Evolutionary conservation across 164 flowering plant species (phyloP), one percentile per base, ranked within the genome.

Genomic region (Dillenia turbinata): DNA sequence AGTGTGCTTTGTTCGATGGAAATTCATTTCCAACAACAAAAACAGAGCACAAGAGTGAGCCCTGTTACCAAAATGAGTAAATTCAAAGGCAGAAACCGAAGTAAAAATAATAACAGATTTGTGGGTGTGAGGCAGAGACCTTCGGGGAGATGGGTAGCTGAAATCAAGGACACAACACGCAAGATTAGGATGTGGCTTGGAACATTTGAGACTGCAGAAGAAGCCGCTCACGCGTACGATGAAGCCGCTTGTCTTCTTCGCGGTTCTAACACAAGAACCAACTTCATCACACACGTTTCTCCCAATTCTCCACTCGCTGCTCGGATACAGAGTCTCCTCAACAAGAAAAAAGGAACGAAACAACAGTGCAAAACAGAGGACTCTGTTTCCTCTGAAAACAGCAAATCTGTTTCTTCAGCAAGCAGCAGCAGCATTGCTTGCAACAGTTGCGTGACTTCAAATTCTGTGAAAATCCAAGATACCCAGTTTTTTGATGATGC

Each of bases 171-270:
- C 81, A 87, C 96, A 40, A 89, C 88, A 40, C 86, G 87, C 54
- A 89, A 87, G 83, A 89, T 89, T 26, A 77, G 96, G 75, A 84
- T 89, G 90, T 89, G 96, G 96, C 83, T 89, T 2, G 96, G 96
- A 43, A 89, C 96, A 9, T 89, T 79, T 48, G 90, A 89, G 74
- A 89, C 90, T 0, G 91, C 95, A 0, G 95, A 84, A 69, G 95
- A 83, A 65, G 96, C 96, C 43, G 96, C 92, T 8, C 68, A 83
- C 48, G 96, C 96, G 12, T 89, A 89, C 54, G 96, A 89, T 57
- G 87, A 89, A 66, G 96, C 96, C n/a, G 96, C 96, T 14, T 85
- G 90, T 61, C 92, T 85, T 47, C 92, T 89, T 19, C 87, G 96
- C 8, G 96, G 96, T 22, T 74, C 90, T 9, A 87, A 87, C 15